Conservation (phyloP, 371 early-diverging fungal species). For the Rhizopus sp. region DNA sequence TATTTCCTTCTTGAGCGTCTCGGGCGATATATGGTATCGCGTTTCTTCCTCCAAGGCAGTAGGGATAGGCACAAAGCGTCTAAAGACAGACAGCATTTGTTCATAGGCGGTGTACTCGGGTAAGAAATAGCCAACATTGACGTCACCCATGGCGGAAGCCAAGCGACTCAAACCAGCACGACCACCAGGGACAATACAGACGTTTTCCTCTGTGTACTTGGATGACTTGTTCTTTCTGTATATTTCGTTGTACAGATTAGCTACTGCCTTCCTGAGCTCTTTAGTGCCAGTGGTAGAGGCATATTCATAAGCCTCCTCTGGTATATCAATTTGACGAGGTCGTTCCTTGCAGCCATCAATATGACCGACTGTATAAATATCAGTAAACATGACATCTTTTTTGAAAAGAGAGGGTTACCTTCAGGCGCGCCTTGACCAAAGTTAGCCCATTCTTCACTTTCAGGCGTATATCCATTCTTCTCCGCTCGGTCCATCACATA, state of each 20-base stretch:
- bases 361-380: constrained; percentile 29
- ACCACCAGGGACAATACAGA: constrained; percentile 59
- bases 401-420: constrained; percentile 26
- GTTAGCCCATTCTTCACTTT: constrained; percentile 43
- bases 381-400: background rate
- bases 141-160: constrained; percentile 49
- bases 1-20: constrained; percentile 45
- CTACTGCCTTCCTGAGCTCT: constrained; percentile 41
- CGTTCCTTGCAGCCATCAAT: constrained; percentile 45
- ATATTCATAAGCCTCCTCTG: constrained; percentile 31
- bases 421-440: constrained; percentile 62
- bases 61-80: constrained; percentile 55
- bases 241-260: constrained; percentile 48
- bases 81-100: constrained; percentile 52
- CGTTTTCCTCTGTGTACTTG: constrained; percentile 52
- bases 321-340: constrained; percentile 29
- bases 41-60: constrained; percentile 45
- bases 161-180: constrained; percentile 56
- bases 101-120: constrained; percentile 58
- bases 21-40: constrained; percentile 43
- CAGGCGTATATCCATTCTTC: constrained; percentile 39
- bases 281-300: constrained; percentile 46
- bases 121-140: constrained; percentile 56
- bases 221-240: constrained; percentile 42
- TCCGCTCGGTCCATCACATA: constrained; percentile 58